Conservation (phyloP, 2,329 filamentous ascomycete species). For the Fusarium penzigii region DNA sequence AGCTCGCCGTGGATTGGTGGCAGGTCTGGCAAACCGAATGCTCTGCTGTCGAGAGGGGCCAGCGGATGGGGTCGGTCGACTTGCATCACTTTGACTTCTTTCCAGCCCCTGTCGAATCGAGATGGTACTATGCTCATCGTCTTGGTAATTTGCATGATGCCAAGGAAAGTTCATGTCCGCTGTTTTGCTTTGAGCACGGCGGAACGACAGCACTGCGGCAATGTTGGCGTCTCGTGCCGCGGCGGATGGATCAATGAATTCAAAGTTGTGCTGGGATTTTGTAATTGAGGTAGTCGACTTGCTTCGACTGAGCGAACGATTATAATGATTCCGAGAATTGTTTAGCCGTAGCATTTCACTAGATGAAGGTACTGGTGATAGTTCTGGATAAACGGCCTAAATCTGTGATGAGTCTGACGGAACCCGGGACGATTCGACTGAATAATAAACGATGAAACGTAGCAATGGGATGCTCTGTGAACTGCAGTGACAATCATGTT, state of each 20-base stretch:
- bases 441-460: not conserved
- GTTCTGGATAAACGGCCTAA: not conserved
- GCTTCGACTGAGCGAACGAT: conserved; percentile 47
- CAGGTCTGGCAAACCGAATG: conserved; percentile 52
- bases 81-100: conserved; percentile 13
- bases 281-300: conserved; percentile 53
- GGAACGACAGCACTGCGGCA: conserved; percentile 63
- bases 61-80: conserved; percentile 19
- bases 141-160: conserved; percentile 27
- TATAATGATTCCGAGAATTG: conserved; percentile 44
- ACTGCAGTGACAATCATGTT: too few species aligned
- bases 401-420: not conserved
- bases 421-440: not conserved
- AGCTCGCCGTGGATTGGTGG: conserved; percentile 29
- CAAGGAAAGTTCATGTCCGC: conserved; percentile 15
- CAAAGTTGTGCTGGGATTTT: conserved; percentile 41
- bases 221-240: conserved; percentile 62
- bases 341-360: conserved; percentile 50
- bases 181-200: conserved; percentile 47
- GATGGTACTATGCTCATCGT: conserved; percentile 23
- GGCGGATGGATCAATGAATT: conserved; percentile 49
- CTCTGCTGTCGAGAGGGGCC: conserved; percentile 50
- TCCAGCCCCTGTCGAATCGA: conserved; percentile 12
- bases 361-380: not conserved
- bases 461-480: too few species aligned